These are phyloP conservation scores for Gossypium davidsonii DNA, from an alignment of 441 rosid species.

Conservation along the genomic window DNA sequence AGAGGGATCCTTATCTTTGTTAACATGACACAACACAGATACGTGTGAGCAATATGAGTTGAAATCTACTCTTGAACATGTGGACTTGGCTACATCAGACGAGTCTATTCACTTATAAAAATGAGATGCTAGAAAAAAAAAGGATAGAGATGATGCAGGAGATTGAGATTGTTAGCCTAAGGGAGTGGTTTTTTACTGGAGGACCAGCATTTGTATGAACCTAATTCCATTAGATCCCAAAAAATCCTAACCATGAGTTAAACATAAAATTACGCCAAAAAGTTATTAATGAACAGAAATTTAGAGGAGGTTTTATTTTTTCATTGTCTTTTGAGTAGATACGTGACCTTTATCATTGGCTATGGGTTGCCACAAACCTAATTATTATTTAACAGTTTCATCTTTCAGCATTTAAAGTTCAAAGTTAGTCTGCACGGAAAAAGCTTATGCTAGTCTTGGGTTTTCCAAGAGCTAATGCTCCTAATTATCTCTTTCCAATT, in stretches of 20 bases:
- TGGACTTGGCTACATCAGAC: neutral
- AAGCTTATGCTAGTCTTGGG: neutral
- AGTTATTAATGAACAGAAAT: neutral
- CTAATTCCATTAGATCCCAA: neutral
- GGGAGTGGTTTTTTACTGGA: neutral
- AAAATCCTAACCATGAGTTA: neutral
- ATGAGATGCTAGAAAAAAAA: neutral
- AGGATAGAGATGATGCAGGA: neutral
- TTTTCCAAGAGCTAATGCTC: neutral
- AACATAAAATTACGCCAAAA: neutral
- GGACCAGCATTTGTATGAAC: neutral
- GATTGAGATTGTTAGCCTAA: neutral
- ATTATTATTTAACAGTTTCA: neutral
- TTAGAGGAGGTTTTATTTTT: neutral
- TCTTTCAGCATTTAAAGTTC: conserved; percentile 1
- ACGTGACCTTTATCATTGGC: neutral
- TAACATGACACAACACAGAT: neutral
- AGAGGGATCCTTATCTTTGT: neutral
- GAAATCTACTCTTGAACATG: neutral
- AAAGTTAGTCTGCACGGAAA: neutral
- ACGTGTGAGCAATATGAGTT: neutral
- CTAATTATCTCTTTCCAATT: neutral
- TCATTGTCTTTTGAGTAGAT: neutral
- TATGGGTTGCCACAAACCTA: neutral
- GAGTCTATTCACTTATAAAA: neutral